These are phyloP conservation scores for Cytospora paraplurivora DNA, from an alignment of 2,329 filamentous ascomycete species.

Conservation along the genomic window DNA sequence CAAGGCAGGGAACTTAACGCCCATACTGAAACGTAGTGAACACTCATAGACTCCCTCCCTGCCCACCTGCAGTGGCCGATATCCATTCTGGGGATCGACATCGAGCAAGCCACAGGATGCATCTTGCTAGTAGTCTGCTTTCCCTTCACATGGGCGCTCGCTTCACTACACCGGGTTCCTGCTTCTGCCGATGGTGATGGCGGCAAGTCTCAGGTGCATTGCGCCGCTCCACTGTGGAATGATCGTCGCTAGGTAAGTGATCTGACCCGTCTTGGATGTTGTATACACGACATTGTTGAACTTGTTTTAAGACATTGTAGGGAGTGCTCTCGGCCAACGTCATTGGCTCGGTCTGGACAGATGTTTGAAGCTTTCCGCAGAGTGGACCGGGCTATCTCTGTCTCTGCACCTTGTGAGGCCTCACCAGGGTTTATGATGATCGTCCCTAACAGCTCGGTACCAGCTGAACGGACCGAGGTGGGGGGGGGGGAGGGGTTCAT, in stretches of 20 bases:
- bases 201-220: too few relatives aligned
- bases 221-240: background rate
- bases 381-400: background rate
- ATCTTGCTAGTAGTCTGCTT: too few relatives aligned
- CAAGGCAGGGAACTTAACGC: background rate
- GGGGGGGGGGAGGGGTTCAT: background rate
- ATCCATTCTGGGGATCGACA: too few relatives aligned
- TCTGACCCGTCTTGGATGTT: background rate
- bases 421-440: background rate
- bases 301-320: background rate
- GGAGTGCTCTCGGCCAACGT: too few relatives aligned
- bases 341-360: too few relatives aligned
- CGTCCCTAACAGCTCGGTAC: background rate
- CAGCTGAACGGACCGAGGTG: background rate
- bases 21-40: background rate
- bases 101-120: too few relatives aligned
- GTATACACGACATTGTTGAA: background rate
- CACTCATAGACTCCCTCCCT: background rate
- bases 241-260: background rate
- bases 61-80: background rate
- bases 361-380: background rate
- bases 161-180: too few relatives aligned
- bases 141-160: too few relatives aligned
- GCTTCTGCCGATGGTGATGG: too few relatives aligned
- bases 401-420: background rate